Evolutionary conservation across 768 basidiomycete genomes (phyloP).

Genomic region (Cubamyces sp.): DNA sequence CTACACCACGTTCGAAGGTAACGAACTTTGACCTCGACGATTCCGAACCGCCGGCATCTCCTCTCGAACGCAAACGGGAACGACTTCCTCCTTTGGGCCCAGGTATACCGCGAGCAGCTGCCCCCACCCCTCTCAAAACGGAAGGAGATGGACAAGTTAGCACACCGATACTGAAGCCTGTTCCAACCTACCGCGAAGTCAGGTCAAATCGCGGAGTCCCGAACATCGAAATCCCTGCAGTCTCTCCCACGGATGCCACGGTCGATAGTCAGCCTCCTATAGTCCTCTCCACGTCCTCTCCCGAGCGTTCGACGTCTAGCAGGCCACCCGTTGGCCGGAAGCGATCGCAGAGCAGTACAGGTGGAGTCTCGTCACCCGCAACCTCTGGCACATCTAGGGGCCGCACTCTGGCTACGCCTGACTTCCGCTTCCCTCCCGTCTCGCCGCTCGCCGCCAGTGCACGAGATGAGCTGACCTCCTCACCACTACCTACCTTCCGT

Average conservation of each 20-base stretch:
- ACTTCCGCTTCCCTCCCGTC: slow-evolving; percentile 43
- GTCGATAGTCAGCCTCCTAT: slow-evolving; percentile 32
- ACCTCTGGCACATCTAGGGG: slow-evolving; percentile 29
- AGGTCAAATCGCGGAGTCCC: slow-evolving; percentile 39
- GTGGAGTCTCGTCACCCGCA: slow-evolving; percentile 35
- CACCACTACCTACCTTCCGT: slow-evolving; percentile 25
- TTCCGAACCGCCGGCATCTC: slow-evolving; percentile 31
- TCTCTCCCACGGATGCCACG: slow-evolving; percentile 21
- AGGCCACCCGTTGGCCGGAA: slow-evolving; percentile 43
- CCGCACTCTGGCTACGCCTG: slow-evolving; percentile 32
- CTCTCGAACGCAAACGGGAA: slow-evolving; percentile 22
- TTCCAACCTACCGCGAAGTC: slow-evolving; percentile 35
- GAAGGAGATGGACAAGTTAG: slow-evolving; percentile 3
- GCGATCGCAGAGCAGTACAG: slow-evolving; percentile 49
- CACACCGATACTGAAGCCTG: slow-evolving; percentile 4
- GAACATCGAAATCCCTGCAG: slow-evolving; percentile 44
- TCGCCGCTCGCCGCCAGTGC: slow-evolving; percentile 12
- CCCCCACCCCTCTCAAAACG: slow-evolving; percentile 2
- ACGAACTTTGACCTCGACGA: slow-evolving; percentile 28
- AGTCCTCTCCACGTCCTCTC: slow-evolving; percentile 33
- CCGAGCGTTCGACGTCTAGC: slow-evolving; percentile 29
- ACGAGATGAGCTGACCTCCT: slow-evolving; percentile 2
- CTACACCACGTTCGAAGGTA: slow-evolving; percentile 39
- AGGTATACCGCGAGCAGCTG: slow-evolving; percentile 28
- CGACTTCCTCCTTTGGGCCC: slow-evolving; percentile 32